Percentiles rank a stretch among this genome's conserved stretches.
Conservation (phyloP, 2,329 filamentous ascomycete genomes). For the Metarhizium album region DNA sequence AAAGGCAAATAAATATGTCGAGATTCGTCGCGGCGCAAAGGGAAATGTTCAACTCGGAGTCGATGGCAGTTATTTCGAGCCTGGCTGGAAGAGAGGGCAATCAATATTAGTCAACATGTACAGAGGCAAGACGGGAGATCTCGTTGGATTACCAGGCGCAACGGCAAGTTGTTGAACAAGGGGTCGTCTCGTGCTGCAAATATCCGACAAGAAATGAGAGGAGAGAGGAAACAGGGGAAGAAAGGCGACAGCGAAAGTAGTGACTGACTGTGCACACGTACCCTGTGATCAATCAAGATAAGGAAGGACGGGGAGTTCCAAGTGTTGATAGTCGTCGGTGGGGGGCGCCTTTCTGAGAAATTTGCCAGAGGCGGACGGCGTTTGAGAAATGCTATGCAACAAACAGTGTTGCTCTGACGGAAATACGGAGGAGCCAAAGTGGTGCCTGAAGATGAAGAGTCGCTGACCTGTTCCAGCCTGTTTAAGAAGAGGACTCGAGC, state of each 20-base stretch:
- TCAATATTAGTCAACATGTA: slow-evolving; percentile 1
- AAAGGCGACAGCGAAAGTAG: background rate
- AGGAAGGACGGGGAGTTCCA: background rate
- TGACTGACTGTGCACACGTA: background rate
- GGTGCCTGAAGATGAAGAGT: no score
- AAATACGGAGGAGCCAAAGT: background rate
- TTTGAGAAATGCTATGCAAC: background rate
- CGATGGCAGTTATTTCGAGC: background rate
- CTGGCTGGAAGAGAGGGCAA: background rate
- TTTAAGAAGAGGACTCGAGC: background rate
- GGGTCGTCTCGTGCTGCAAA: background rate
- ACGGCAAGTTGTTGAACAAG: background rate
- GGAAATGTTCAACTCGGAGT: background rate
- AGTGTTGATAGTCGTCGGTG: background rate
- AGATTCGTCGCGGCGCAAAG: slow-evolving; percentile 2
- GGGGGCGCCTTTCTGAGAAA: background rate
- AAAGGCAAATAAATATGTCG: slow-evolving; percentile 1
- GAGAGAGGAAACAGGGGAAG: no score
- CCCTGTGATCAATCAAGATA: background rate
- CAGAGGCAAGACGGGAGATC: background rate
- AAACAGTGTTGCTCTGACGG: background rate
- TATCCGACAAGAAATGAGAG: no score
- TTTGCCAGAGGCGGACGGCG: background rate
- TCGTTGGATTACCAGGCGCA: background rate
- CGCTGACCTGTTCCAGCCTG: background rate